Evolutionary conservation across 2,329 filamentous ascomycete species (phyloP).

Genomic region (Botrytis hyacinthi): DNA sequence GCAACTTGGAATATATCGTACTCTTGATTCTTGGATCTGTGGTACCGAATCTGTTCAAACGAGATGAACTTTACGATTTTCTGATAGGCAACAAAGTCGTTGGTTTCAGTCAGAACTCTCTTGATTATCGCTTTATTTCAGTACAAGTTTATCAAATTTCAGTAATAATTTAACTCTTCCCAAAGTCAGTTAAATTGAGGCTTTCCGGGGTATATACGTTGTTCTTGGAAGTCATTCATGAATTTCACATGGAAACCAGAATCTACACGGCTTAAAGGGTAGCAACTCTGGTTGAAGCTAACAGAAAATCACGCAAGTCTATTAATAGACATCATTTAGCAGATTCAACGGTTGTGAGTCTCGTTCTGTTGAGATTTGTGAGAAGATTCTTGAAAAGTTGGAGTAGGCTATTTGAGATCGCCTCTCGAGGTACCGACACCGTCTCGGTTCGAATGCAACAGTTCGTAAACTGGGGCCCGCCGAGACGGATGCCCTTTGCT

Average conservation of each 20-base stretch:
- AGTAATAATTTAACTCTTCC: not conserved
- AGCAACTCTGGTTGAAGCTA: not conserved
- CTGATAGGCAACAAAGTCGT: not conserved
- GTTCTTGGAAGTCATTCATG: not conserved
- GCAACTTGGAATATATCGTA: not conserved
- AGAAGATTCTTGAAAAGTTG: not conserved
- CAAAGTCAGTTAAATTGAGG: not conserved
- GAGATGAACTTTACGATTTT: not conserved
- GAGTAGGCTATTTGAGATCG: not conserved
- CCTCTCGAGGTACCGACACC: not conserved
- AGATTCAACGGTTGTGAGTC: not conserved
- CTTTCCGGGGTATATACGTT: not conserved
- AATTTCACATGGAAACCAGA: not conserved
- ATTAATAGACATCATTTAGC: accelerated
- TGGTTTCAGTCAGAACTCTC: not conserved
- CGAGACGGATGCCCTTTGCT: not conserved
- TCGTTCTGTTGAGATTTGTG: not conserved
- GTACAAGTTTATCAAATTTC: not conserved
- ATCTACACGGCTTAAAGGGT: too few species aligned
- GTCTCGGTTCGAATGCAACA: too few species aligned
- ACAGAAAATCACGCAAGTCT: not conserved
- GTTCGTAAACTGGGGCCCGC: not conserved
- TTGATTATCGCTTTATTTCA: not conserved
- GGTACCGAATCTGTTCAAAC: not conserved
- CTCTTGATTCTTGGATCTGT: not conserved